Conservation (phyloP, 1,139 yeast genomes). For the Diutina catenulata region DNA sequence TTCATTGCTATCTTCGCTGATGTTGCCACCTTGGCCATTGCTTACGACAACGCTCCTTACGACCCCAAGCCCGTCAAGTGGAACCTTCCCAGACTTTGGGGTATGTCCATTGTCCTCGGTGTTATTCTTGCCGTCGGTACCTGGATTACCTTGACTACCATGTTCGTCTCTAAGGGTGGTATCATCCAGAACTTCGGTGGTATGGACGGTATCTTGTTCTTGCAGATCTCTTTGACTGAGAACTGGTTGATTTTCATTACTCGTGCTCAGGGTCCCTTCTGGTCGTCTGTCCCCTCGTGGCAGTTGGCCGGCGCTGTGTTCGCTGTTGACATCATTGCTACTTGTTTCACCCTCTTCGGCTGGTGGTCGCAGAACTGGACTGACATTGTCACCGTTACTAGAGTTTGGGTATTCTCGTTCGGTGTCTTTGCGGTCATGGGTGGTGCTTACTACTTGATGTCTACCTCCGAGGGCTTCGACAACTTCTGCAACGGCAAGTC, state of each 20-base stretch:
- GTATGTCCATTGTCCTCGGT: slow-evolving; percentile 84
- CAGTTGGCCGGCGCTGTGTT: slow-evolving; percentile 90
- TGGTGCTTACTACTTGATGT: slow-evolving; percentile 92
- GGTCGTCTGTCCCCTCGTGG: slow-evolving; percentile 90
- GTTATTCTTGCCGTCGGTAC: slow-evolving; percentile 75
- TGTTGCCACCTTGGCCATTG: slow-evolving; percentile 91
- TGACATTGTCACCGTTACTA: slow-evolving; percentile 86
- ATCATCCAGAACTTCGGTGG: slow-evolving; percentile 91
- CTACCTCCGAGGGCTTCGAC: slow-evolving; percentile 79
- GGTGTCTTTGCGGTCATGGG: slow-evolving; percentile 95
- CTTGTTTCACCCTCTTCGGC: slow-evolving; percentile 87
- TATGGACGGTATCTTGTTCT: slow-evolving; percentile 81
- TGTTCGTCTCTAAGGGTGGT: slow-evolving; percentile 72
- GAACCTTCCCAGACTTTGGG: slow-evolving; percentile 97
- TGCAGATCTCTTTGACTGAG: slow-evolving; percentile 87
- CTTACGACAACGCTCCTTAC: slow-evolving; percentile 96
- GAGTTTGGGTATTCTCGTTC: slow-evolving; percentile 90
- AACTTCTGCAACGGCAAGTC: slow-evolving; percentile 78
- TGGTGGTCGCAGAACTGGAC: slow-evolving; percentile 99
- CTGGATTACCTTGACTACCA: slow-evolving; percentile 85
- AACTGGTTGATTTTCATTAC: slow-evolving; percentile 94
- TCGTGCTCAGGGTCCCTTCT: slow-evolving; percentile 93
- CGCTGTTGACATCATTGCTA: slow-evolving; percentile 78
- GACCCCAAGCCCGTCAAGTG: slow-evolving; percentile 96
- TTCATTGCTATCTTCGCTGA: slow-evolving; percentile 93